Percentiles rank a stretch among this genome's conserved stretches.
These are phyloP conservation scores for Lophiotrema nucula DNA, from an alignment of 495 filamentous ascomycete genomes.

Conservation along the genomic window DNA sequence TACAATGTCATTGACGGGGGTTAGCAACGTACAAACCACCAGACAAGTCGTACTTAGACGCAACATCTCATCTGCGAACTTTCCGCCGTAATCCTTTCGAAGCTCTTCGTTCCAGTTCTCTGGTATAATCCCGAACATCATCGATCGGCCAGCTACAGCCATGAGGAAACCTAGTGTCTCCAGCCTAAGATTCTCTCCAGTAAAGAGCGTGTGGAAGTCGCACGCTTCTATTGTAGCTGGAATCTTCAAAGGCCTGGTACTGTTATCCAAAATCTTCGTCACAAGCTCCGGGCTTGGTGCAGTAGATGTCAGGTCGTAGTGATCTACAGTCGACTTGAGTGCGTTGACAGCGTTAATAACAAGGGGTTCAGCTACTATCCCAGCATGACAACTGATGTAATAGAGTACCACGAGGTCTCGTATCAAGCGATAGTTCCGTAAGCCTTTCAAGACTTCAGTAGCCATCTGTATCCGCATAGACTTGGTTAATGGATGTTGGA, in stretches of 20 bases:
- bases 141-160: slow-evolving; percentile 2
- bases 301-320: slow-evolving; percentile 5
- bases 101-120: background rate
- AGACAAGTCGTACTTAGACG: slow-evolving; percentile 17
- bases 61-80: slow-evolving; percentile 17
- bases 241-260: slow-evolving; percentile 11
- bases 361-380: background rate
- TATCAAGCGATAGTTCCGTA: slow-evolving; percentile 9
- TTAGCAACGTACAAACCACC: slow-evolving; percentile 6
- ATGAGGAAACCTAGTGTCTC: slow-evolving; percentile 17
- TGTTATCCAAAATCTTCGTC: slow-evolving; percentile 8
- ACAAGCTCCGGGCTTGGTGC: slow-evolving; percentile 10
- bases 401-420: background rate
- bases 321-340: slow-evolving; percentile 10
- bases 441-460: slow-evolving; percentile 5
- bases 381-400: background rate
- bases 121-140: background rate
- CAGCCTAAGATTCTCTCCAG: slow-evolving; percentile 19
- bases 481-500: slow-evolving; percentile 14
- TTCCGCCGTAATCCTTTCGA: background rate
- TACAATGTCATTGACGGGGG: slow-evolving; percentile 18
- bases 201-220: slow-evolving; percentile 13
- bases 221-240: background rate
- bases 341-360: background rate
- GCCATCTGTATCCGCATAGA: slow-evolving; percentile 11